Percentiles rank a stretch among this genome's conserved stretches.
Evolutionary conservation across 192 early-diverging fungal species (phyloP).

Genomic region (Gigaspora rosea): DNA sequence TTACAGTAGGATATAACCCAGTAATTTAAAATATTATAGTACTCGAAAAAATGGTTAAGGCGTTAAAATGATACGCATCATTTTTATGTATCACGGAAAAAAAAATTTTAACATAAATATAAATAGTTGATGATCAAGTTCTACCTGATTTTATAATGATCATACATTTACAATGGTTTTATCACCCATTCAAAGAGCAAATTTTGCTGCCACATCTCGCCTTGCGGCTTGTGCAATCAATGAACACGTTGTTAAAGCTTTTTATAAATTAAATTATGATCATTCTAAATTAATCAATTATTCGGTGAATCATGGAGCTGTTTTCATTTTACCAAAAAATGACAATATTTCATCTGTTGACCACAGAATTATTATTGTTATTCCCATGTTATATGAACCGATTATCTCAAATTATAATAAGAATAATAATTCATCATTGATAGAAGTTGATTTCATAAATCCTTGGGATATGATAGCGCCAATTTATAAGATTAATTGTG

Average conservation of each 20-base stretch:
- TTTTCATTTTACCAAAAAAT: constrained; percentile 33
- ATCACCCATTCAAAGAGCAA: constrained; percentile 1
- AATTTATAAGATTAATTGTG: not conserved
- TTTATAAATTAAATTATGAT: constrained; percentile 32
- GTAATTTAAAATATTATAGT: no score
- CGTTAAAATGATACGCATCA: no score
- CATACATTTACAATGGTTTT: not conserved
- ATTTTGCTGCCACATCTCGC: constrained; percentile 57
- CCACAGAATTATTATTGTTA: constrained; percentile 16
- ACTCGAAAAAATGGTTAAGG: no score
- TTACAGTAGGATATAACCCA: no score
- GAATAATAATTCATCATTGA: constrained; percentile 31
- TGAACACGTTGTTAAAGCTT: constrained; percentile 52
- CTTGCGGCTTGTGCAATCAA: constrained; percentile 59
- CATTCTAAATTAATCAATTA: not conserved
- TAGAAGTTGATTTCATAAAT: constrained; percentile 35
- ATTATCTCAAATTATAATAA: constrained; percentile 4
- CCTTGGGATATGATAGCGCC: constrained; percentile 40
- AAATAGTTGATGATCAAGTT: no score
- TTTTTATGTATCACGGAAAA: no score
- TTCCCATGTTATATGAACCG: constrained; percentile 34
- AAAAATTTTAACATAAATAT: no score
- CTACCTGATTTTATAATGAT: no score
- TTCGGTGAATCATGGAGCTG: constrained; percentile 2
- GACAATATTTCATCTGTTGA: not conserved